Base-by-base conservation (phyloP, 345 rosid genomes). In the Dipteronia sinensis region DNA sequence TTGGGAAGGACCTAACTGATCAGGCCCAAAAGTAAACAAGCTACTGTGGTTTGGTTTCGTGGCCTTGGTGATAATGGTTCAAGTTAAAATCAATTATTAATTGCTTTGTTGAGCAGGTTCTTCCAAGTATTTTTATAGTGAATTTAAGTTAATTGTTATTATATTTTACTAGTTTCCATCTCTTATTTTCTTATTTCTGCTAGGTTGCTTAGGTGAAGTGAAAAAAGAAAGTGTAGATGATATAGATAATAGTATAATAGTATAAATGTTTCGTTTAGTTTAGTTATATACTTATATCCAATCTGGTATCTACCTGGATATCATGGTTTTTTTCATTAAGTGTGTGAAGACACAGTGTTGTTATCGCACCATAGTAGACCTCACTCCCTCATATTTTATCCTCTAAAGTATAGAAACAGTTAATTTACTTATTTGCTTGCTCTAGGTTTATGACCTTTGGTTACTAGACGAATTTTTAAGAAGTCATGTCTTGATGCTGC, bases 1-100 rank as follows among this genome's bases (percentile, higher is more conserved):
- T 96, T 94, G 83, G 99, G 99, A 73, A 91, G 90, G 83, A 96
- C 97, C 56, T 91, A 91, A 80, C 97, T 93, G 81, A 97, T 96
- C 76, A 87, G 88, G 86, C 97, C 99, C 76, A 96, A 90, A 86
- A 97, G 99, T 75, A 96, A 91, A 83, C 99, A 91, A 82, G 99
- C 97, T n/a, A 96, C 98, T 27, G 89, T 95, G 65, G 97, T 95
- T 67, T 95, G 99, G 99, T 89, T 93, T 44, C 99, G 93, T 84
- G 99, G 97, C 22, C 97, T 93, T 83, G 99, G 98, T 16, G 98
- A 93, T 85, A 91, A 91, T 77, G 99, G 99, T 74, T 90, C 94
- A 0, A 92, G 98, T 98, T 95, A 86, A 82, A 78, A 12, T 66
- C 49, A 27, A 19, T 25, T 23, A 69, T 74, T 16, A 23, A 70